Evolutionary conservation across 306 rosid genomes (phyloP), one percentile per base, ranked within the genome.

Genomic region (Calophaca sinica): DNA sequence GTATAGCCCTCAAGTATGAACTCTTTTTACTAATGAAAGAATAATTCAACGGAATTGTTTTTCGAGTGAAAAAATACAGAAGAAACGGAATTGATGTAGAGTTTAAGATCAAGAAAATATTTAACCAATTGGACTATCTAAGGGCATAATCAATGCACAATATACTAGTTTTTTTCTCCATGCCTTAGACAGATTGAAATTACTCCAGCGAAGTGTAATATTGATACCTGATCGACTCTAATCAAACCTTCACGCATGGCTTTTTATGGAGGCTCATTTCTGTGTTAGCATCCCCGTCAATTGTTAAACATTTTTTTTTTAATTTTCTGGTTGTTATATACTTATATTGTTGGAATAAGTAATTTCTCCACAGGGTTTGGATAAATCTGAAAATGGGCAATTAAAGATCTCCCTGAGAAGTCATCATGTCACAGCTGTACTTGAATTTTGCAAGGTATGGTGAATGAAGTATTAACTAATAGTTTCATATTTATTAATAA

Each of bases 361-460:
- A 39, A 29, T 73, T 67, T 79, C 54, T 78, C 38, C 33, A 53
- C 90, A 94, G 99, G 84, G 84, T 85, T 84, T 94, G 61, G 87
- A 83, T 72, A 92, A 83, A 87, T 74, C 82, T 83, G 88, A 86
- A 78, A 78, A 90, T 78, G 96, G 97, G 62, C 89, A 88, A 78
- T 81, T 90, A 74, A 92, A 89, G 86, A 86, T 94, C 79, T 75
- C 71, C 59, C 65, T 94, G 79, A 86, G 83, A 90, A 87, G 88
- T 74, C 89, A 87, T 90, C 93, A 86, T 28, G 87, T 88, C 84
- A 85, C 91, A 4, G 93, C 89, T 35, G 83, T 92, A 48, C 86
- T 94, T 57, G 96, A 94, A 81, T 91, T 86, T 85, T 94, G 99
- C 73, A 84, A 89, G 97, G 99, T 94, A 90, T 69, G 82, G 51